These are phyloP conservation scores for Glycine soja DNA, from an alignment of 306 rosid species.

Conservation along the genomic window DNA sequence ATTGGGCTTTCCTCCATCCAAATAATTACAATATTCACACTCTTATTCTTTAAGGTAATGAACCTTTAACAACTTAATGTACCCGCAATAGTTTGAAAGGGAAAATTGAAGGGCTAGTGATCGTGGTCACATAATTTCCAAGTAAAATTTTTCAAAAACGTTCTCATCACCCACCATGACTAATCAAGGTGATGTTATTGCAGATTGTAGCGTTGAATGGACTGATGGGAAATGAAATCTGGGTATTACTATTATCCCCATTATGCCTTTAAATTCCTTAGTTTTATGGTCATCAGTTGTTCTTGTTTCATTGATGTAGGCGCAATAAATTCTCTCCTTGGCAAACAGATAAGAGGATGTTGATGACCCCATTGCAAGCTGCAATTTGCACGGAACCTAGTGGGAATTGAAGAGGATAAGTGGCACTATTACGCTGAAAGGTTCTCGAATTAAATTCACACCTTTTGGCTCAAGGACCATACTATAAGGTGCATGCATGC, in stretches of 20 bases:
- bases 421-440: slow-evolving; percentile 38
- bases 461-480: slow-evolving; percentile 44
- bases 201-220: slow-evolving; percentile 56
- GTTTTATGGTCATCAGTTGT: slow-evolving; percentile 36
- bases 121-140: slow-evolving; percentile 55
- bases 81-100: slow-evolving; percentile 30
- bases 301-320: slow-evolving; percentile 52
- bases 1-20: slow-evolving; percentile 7
- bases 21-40: slow-evolving; percentile 25
- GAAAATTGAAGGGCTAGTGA: slow-evolving; percentile 22
- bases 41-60: slow-evolving; percentile 26
- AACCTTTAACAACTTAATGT: slow-evolving; percentile 40
- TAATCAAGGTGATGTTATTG: slow-evolving; percentile 50
- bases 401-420: slow-evolving; percentile 37
- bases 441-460: slow-evolving; percentile 47
- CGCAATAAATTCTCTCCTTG: slow-evolving; percentile 48
- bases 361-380: slow-evolving; percentile 34
- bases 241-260: slow-evolving; percentile 52
- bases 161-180: slow-evolving; percentile 49
- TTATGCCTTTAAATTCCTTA: slow-evolving; percentile 36
- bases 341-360: slow-evolving; percentile 50
- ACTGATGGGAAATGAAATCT: slow-evolving; percentile 54
- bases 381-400: slow-evolving; percentile 48
- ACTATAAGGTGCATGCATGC: neutral
- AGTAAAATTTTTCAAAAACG: slow-evolving; percentile 39